Evolutionary conservation across 108 stramenopile species (phyloP).

Genomic region (Epithemia pelagica): DNA sequence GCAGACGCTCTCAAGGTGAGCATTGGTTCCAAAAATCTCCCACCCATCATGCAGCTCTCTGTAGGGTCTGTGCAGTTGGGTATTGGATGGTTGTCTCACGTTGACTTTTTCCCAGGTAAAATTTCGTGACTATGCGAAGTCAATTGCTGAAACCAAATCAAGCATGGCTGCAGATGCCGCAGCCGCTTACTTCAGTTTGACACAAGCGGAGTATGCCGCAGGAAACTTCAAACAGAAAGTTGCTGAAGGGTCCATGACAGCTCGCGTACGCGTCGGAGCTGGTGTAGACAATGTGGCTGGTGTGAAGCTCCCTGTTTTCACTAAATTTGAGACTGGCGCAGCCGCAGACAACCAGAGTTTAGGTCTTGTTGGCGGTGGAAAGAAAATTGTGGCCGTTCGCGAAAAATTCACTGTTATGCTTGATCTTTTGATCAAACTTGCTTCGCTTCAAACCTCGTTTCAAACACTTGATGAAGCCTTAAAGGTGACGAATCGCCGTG

Average conservation of each 20-base stretch:
- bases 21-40: slow-evolving; percentile 2
- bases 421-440: slow-evolving; percentile 88
- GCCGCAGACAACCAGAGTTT: slow-evolving; percentile 81
- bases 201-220: slow-evolving; percentile 97
- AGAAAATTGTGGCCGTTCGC: slow-evolving; percentile 86
- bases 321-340: slow-evolving; percentile 91
- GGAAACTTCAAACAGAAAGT: slow-evolving; percentile 97
- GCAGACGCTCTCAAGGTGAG: slow-evolving; percentile 94
- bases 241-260: slow-evolving; percentile 81
- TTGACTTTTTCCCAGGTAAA: slow-evolving; percentile 69
- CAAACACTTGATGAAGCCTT: slow-evolving; percentile 95
- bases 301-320: slow-evolving; percentile 96
- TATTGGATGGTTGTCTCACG: background rate
- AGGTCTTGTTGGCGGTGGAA: slow-evolving; percentile 94
- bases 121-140: slow-evolving; percentile 93
- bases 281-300: slow-evolving; percentile 96
- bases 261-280: slow-evolving; percentile 78
- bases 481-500: slow-evolving; percentile 97
- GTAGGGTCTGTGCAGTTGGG: background rate
- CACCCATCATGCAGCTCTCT: background rate
- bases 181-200: slow-evolving; percentile 89
- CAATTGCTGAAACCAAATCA: slow-evolving; percentile 91
- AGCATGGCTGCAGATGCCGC: slow-evolving; percentile 81
- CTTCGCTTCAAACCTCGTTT: slow-evolving; percentile 96
- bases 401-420: slow-evolving; percentile 87